Conservation (phyloP, 305 asterid species). For the Fraxinus dipetala region DNA sequence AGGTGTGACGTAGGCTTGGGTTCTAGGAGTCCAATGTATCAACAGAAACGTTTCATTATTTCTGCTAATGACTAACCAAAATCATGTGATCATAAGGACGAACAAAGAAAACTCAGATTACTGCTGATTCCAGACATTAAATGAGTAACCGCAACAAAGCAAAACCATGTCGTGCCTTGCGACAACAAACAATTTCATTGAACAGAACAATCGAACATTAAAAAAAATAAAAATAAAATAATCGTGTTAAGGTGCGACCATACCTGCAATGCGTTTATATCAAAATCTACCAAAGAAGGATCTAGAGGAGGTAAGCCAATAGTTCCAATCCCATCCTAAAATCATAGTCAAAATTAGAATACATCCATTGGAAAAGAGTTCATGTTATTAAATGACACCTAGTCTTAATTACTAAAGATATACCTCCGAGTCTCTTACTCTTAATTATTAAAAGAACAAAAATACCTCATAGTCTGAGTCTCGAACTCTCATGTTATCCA, state of each 20-base stretch:
- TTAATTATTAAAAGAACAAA: slow-evolving; percentile 12
- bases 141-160: neutral
- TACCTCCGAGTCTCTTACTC: neutral
- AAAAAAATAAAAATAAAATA: neutral
- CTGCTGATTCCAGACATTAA: neutral
- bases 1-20: neutral
- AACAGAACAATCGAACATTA: neutral
- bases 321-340: slow-evolving; percentile 46
- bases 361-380: slow-evolving; percentile 10
- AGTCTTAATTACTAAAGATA: neutral
- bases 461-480: slow-evolving; percentile 62
- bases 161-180: neutral
- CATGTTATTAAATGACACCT: neutral
- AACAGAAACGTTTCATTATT: neutral
- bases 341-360: slow-evolving; percentile 21
- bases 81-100: neutral
- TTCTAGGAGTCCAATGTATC: neutral
- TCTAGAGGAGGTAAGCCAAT: slow-evolving; percentile 55
- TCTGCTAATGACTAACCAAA: neutral
- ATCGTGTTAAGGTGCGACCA: neutral
- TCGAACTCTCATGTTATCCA: slow-evolving; percentile 44
- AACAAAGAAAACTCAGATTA: neutral
- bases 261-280: slow-evolving; percentile 70
- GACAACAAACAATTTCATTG: neutral
- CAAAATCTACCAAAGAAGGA: slow-evolving; percentile 49